These are phyloP conservation scores for Heritiera fomes DNA, from an alignment of 345 rosid genomes.

Conservation along the genomic window DNA sequence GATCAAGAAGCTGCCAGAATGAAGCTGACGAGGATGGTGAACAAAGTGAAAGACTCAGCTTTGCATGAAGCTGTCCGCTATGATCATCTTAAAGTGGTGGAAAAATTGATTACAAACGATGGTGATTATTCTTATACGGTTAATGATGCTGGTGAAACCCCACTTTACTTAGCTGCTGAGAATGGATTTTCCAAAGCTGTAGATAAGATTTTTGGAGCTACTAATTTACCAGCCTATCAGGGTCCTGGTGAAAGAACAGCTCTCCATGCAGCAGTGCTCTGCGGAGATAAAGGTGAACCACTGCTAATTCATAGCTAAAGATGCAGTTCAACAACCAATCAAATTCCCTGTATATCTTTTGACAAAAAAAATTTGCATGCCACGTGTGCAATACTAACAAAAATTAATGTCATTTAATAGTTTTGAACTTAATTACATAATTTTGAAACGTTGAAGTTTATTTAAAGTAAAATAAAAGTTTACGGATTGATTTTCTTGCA, in stretches of 20 bases:
- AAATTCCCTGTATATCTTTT: no score
- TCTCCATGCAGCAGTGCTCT: slow-evolving; percentile 23
- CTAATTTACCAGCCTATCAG: background rate
- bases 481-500: no score
- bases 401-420: no score
- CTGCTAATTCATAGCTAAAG: background rate
- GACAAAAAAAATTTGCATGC: no score
- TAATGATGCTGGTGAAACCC: slow-evolving; percentile 22
- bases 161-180: slow-evolving; percentile 32
- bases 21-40: slow-evolving; percentile 20
- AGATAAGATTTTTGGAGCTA: background rate
- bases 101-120: slow-evolving; percentile 1
- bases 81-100: slow-evolving; percentile 24
- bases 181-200: slow-evolving; percentile 13
- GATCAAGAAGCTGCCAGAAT: slow-evolving; percentile 12
- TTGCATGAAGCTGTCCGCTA: slow-evolving; percentile 31
- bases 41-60: slow-evolving; percentile 21
- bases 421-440: no score
- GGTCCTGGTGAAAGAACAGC: slow-evolving; percentile 34
- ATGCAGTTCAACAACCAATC: no score
- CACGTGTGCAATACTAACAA: no score
- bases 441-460: no score
- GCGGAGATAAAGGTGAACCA: slow-evolving; percentile 4
- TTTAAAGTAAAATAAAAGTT: no score
- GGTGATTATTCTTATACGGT: background rate